Evolutionary conservation across 225 moss, liverwort and hornwort species (phyloP).

Genomic region (Antitrichia curtipendula): DNA sequence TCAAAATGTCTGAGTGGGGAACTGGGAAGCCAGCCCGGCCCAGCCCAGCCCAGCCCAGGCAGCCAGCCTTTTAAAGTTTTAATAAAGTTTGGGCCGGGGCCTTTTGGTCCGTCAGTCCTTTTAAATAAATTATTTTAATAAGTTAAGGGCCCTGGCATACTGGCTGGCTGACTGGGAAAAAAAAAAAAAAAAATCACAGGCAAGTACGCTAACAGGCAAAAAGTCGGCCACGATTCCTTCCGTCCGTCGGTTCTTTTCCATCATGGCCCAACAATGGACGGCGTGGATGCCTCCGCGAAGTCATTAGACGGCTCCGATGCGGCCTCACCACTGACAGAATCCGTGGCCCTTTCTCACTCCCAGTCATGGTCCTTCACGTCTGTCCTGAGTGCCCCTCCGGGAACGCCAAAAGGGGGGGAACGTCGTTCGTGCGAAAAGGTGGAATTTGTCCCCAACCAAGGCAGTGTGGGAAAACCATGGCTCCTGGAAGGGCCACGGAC

Average conservation of each 20-base stretch:
- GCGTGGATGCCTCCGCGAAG: background rate
- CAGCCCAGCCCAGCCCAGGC: too few species aligned
- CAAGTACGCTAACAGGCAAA: background rate
- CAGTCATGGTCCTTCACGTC: background rate
- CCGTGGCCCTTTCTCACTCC: background rate
- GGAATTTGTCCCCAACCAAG: background rate
- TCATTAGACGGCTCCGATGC: conserved; percentile 3
- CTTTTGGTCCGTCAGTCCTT: background rate
- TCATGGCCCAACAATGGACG: conserved; percentile 22
- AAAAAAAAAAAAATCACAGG: background rate
- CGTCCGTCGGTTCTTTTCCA: background rate
- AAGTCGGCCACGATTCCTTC: conserved; percentile 1
- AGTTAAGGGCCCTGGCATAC: background rate
- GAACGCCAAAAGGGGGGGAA: background rate
- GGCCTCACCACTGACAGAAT: background rate
- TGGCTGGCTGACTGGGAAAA: background rate
- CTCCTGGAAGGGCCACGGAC: background rate
- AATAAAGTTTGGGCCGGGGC: too few species aligned
- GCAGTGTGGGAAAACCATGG: too few species aligned
- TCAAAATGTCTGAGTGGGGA: background rate
- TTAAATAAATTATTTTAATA: background rate
- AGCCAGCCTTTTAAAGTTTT: background rate
- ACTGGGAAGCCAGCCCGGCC: too few species aligned
- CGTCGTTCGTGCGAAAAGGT: background rate
- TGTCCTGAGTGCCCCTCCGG: background rate